Percentiles rank a stretch among this genome's conserved stretches.
Conservation (phyloP, 2,329 filamentous ascomycete species). For the Botrytis cinerea region DNA sequence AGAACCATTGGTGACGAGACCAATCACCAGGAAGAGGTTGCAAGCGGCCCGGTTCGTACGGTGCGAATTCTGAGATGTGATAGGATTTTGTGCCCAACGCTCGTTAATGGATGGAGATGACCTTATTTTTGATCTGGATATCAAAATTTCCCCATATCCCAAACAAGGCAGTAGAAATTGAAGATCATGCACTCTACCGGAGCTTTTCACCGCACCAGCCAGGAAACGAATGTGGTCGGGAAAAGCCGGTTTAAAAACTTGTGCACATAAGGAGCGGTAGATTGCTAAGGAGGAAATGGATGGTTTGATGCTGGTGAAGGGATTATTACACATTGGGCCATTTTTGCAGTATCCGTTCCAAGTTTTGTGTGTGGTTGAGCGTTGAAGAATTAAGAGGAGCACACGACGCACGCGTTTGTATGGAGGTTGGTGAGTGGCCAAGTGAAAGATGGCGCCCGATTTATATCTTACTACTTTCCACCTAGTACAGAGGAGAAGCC, state of each 20-base stretch:
- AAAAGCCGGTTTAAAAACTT: not conserved
- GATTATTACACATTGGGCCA: not conserved
- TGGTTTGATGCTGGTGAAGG: not conserved
- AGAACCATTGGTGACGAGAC: not conserved
- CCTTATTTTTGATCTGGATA: constrained; percentile 7
- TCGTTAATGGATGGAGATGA: not conserved
- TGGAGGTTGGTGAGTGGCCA: constrained; percentile 4
- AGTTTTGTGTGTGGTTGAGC: not conserved
- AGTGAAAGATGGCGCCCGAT: not conserved
- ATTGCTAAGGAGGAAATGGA: not conserved
- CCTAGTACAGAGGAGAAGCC: not conserved
- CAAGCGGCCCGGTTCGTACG: constrained; percentile 11
- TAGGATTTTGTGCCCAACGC: constrained; percentile 5
- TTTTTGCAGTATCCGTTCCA: not conserved
- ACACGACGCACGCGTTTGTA: constrained; percentile 7
- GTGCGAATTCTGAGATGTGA: constrained; percentile 5
- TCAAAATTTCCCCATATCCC: constrained; percentile 6
- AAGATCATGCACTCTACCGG: constrained; percentile 7
- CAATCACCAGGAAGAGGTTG: not conserved
- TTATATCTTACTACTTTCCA: not conserved
- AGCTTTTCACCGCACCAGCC: not conserved
- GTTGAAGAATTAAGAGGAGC: not conserved
- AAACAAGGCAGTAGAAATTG: not conserved
- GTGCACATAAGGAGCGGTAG: not conserved
- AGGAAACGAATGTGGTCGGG: not conserved